These are phyloP conservation scores for Blastomyces silverae DNA, from an alignment of 2,329 filamentous ascomycete species.

Conservation along the genomic window DNA sequence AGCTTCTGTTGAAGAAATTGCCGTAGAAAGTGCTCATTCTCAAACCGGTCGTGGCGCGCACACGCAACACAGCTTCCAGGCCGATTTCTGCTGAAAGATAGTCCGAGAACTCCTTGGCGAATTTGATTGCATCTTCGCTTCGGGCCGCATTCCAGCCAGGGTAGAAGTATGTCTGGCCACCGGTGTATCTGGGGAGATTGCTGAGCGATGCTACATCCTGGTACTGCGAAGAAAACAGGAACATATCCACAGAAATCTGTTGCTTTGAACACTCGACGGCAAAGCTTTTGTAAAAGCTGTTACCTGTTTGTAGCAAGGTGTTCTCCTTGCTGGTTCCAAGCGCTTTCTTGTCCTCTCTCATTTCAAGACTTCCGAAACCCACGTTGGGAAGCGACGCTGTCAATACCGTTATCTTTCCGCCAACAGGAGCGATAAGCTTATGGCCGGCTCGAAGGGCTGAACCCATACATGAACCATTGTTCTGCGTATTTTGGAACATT, in stretches of 20 bases:
- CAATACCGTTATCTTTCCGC: slow-evolving; percentile 89
- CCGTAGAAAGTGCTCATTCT: slow-evolving; percentile 98
- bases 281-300: slow-evolving; percentile 98
- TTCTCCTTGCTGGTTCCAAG: slow-evolving; percentile 91
- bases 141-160: slow-evolving; percentile 94
- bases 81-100: slow-evolving; percentile 96
- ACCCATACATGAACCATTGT: slow-evolving; percentile 85
- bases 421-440: slow-evolving; percentile 88
- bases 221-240: slow-evolving; percentile 90
- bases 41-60: slow-evolving; percentile 87
- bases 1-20: slow-evolving; percentile 98
- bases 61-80: slow-evolving; percentile 88
- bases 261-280: slow-evolving; percentile 98
- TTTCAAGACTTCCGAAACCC: slow-evolving; percentile 80
- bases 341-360: slow-evolving; percentile 93
- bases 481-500: slow-evolving; percentile 96
- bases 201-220: slow-evolving; percentile 95
- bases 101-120: slow-evolving; percentile 92
- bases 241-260: slow-evolving; percentile 98
- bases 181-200: slow-evolving; percentile 91
- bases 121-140: slow-evolving; percentile 94
- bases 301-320: slow-evolving; percentile 77
- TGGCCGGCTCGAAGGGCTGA: slow-evolving; percentile 87
- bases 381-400: slow-evolving; percentile 85
- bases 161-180: slow-evolving; percentile 97